Evolutionary conservation across 1,284 basidiomycete genomes (phyloP).

Genomic region (Apiotrichum brassicae): DNA sequence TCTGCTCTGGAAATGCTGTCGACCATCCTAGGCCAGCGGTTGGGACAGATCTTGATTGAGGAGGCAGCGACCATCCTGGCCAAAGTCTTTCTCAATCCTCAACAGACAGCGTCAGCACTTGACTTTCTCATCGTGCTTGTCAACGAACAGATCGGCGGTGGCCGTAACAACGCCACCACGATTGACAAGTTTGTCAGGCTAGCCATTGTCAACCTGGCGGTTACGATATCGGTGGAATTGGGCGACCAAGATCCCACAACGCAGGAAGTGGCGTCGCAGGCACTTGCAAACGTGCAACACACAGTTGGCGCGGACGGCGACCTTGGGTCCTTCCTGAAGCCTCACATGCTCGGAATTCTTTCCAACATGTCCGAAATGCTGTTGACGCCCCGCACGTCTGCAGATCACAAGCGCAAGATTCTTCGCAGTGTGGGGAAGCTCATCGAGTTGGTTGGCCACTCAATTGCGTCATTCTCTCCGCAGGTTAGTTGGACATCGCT

Average conservation of each 20-base stretch:
- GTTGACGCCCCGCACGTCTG: constrained; percentile 63
- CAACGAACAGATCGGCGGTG: constrained; percentile 12
- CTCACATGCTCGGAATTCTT: constrained; percentile 73
- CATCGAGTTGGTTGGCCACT: constrained; percentile 62
- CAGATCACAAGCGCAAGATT: constrained; percentile 63
- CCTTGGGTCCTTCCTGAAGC: constrained; percentile 59
- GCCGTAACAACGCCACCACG: constrained; percentile 10
- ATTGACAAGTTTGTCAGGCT: constrained; percentile 51
- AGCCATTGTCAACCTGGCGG: constrained; percentile 61
- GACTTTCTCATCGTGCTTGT: constrained; percentile 58
- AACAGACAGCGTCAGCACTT: constrained; percentile 45
- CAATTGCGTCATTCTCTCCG: constrained; percentile 67
- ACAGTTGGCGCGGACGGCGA: constrained; percentile 47
- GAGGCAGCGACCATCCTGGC: constrained; percentile 63
- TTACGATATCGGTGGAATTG: constrained; percentile 66
- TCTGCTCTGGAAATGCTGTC: constrained; percentile 49
- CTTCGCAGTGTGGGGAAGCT: constrained; percentile 73
- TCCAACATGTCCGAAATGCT: constrained; percentile 73
- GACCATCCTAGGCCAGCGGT: constrained; percentile 51
- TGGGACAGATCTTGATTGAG: constrained; percentile 58
- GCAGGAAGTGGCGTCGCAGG: constrained; percentile 48
- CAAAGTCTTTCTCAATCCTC: constrained; percentile 59
- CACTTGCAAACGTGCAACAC: constrained; percentile 58
- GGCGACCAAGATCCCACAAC: constrained; percentile 61
- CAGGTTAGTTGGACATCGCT: constrained; percentile 55